Base-by-base conservation (phyloP, 2,329 filamentous ascomycete genomes). In the Penicillium sp. region DNA sequence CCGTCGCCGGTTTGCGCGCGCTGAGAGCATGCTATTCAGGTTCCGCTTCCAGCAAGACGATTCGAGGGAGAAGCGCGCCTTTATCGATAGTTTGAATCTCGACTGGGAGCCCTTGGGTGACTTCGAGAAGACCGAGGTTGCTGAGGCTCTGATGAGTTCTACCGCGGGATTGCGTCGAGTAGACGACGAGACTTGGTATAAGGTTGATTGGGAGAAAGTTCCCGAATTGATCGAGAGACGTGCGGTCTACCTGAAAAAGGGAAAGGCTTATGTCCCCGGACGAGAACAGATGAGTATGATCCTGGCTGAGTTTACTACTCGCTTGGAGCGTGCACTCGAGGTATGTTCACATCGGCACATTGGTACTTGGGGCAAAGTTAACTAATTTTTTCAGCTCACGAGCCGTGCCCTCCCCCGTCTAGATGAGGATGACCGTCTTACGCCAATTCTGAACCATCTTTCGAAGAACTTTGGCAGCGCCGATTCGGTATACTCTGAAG, bases 401-500 rank as follows among this genome's bases (percentile, higher is more conserved):
- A 88, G 92, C n/a, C 88, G 92, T 50, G 92, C 92, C 0, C 81
- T 97, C 4, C 94, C 94, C 0, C 87, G 92, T 10, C 84, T 99
- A 34, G 94, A 99, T 70, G 94, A 99, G 79, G 94, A 99, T 72
- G 93, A 97, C 72, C 89, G 94, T 43, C 83, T 99, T 14, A 83
- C 84, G 0, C 88, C 88, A 1, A 89, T 90, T 58, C 77, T 90
- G 29, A 81, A 84, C 41, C 87, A 99, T 68, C 83, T 99, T n/a
- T 94, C 91, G 56, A 93, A 96, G 73, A 96, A 93, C 71, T 99
- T 99, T 73, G 88, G 90, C 62, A 92, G 93, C 0, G 94, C 94
- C 1, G 93, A 97, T 67, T 86, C 91, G 7, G 84, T 86, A 11
- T 96, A 95, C 77, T 83, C 83, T 4, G 83, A 84, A 62, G 82